Conservation (phyloP, 129 eudicot genomes). For the Apium graveolens region DNA sequence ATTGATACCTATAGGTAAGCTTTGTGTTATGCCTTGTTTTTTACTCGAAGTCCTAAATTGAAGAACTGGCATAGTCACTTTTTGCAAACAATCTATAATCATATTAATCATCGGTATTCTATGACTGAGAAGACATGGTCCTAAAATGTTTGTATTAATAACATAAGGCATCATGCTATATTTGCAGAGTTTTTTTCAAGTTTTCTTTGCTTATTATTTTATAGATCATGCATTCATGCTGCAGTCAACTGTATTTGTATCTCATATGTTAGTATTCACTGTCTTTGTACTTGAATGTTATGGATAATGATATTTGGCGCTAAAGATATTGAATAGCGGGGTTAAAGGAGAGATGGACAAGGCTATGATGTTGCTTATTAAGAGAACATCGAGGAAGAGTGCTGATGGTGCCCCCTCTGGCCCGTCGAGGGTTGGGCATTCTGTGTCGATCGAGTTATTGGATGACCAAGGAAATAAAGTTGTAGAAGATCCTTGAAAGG, state of each 20-base stretch:
- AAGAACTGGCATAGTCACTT: background rate
- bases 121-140: background rate
- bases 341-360: no score
- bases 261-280: background rate
- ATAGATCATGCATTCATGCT: background rate
- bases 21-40: background rate
- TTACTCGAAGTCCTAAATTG: background rate
- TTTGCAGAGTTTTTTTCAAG: background rate
- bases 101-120: background rate
- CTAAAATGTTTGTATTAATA: background rate
- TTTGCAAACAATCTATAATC: background rate
- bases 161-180: background rate
- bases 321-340: no score
- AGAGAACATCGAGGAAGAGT: no score
- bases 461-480: no score
- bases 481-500: no score
- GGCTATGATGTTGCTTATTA: no score
- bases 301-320: no score
- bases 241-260: background rate
- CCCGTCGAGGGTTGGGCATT: no score
- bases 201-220: background rate
- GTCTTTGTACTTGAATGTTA: background rate
- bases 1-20: conserved; percentile 42
- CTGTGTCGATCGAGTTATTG: no score
- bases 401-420: no score